These are phyloP conservation scores for Hansenula sp. DNA, from an alignment of 1,139 yeast genomes.

Conservation along the genomic window DNA sequence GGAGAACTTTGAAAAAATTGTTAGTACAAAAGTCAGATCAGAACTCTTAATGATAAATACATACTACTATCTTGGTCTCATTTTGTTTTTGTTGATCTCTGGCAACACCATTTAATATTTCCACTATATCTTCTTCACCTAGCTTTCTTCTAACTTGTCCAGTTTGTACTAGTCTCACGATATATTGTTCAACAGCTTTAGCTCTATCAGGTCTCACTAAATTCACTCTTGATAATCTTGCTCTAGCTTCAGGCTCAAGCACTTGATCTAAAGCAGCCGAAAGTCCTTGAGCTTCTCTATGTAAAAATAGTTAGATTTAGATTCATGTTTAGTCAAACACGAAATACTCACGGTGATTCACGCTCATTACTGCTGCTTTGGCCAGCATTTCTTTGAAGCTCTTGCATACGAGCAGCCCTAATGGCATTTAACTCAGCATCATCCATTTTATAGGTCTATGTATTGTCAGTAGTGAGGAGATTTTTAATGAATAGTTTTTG, in stretches of 20 bases:
- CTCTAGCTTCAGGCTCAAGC: slow-evolving; percentile 79
- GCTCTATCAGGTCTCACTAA: slow-evolving; percentile 93
- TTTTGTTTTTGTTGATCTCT: slow-evolving; percentile 65
- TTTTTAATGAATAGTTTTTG: neutral
- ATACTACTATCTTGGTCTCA: slow-evolving; percentile 54
- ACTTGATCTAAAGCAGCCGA: slow-evolving; percentile 52
- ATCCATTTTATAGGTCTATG: slow-evolving; percentile 17
- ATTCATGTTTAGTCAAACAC: neutral
- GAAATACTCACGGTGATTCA: slow-evolving; percentile 11
- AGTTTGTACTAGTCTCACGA: slow-evolving; percentile 66
- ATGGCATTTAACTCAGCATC: slow-evolving; percentile 86
- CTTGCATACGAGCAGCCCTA: slow-evolving; percentile 82
- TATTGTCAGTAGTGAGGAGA: neutral
- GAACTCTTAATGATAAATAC: slow-evolving; percentile 10
- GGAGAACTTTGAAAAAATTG: slow-evolving; percentile 24
- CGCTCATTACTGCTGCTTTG: slow-evolving; percentile 17
- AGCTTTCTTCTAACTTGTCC: slow-evolving; percentile 76
- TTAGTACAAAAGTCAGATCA: neutral
- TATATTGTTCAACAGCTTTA: slow-evolving; percentile 78
- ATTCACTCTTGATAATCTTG: slow-evolving; percentile 79
- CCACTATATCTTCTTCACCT: slow-evolving; percentile 75
- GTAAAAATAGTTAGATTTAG: slow-evolving; percentile 8
- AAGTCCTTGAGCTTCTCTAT: slow-evolving; percentile 15
- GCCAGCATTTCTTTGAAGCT: slow-evolving; percentile 57
- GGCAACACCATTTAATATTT: slow-evolving; percentile 76